phyloP scores from a whole-genome alignment of 73 alveolate genomes.

The Blepharisma japonicum region DNA sequence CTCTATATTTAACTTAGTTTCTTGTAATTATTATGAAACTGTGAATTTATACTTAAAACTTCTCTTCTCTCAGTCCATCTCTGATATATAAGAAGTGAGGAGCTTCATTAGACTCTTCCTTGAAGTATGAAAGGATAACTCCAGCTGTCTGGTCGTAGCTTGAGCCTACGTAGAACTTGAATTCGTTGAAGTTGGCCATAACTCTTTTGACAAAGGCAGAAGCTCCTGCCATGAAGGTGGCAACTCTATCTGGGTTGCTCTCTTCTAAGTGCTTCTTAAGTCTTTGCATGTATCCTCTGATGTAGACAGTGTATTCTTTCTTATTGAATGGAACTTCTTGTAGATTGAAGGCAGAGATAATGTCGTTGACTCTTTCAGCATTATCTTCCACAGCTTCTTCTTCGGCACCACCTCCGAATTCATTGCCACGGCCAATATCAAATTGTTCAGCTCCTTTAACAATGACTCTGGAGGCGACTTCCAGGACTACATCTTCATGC shows the following conservation, averaged over 20 bases:
- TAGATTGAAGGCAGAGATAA: neutral
- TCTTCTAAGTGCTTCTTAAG: slow-evolving; percentile 34
- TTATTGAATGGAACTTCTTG: slow-evolving; percentile 14
- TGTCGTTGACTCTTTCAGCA: slow-evolving; percentile 33
- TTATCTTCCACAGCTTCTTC: slow-evolving; percentile 31
- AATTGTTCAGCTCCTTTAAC: slow-evolving; percentile 31
- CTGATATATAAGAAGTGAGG: slow-evolving; percentile 25
- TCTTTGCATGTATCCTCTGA: slow-evolving; percentile 38
- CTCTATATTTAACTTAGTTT: neutral
- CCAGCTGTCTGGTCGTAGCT: slow-evolving; percentile 29
- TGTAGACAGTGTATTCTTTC: slow-evolving; percentile 25
- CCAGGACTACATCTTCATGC: slow-evolving; percentile 25
- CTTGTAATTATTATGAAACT: neutral
- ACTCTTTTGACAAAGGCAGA: slow-evolving; percentile 34
- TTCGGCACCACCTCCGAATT: slow-evolving; percentile 39
- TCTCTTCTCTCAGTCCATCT: slow-evolving; percentile 37
- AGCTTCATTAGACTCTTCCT: slow-evolving; percentile 23
- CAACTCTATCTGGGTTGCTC: slow-evolving; percentile 31
- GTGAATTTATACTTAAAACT: slow-evolving; percentile 17
- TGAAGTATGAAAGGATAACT: slow-evolving; percentile 32
- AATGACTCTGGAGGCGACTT: slow-evolving; percentile 18
- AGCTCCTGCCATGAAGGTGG: slow-evolving; percentile 34
- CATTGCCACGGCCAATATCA: slow-evolving; percentile 33
- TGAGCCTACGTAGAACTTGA: slow-evolving; percentile 28
- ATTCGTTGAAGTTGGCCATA: slow-evolving; percentile 32